Evolutionary conservation across 2,329 filamentous ascomycete genomes (phyloP).

Genomic region (Fusarium nodosum): DNA sequence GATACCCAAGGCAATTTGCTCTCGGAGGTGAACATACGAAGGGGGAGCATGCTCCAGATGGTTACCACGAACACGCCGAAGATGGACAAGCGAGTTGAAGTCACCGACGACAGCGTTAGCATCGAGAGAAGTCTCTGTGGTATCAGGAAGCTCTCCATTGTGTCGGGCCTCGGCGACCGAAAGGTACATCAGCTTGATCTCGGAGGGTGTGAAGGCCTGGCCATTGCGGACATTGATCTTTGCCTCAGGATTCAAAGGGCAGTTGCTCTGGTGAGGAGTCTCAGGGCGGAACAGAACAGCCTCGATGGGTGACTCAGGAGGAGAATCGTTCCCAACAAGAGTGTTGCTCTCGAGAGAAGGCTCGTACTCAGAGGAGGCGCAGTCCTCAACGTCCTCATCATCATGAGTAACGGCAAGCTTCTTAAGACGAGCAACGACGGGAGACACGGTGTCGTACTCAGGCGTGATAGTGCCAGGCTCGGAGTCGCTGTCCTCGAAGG

Average conservation of each 20-base stretch:
- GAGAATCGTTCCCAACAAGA: background rate
- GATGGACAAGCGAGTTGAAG: slow-evolving; percentile 49
- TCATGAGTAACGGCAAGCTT: slow-evolving; percentile 14
- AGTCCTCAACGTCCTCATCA: slow-evolving; percentile 1
- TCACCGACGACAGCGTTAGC: slow-evolving; percentile 51
- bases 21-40: slow-evolving; percentile 46
- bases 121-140: slow-evolving; percentile 48
- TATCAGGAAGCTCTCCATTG: slow-evolving; percentile 53
- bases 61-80: slow-evolving; percentile 49
- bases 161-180: slow-evolving; percentile 52
- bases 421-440: slow-evolving; percentile 23
- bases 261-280: background rate
- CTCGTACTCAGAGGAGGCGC: background rate
- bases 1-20: slow-evolving; percentile 55
- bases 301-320: slow-evolving; percentile 31
- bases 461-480: slow-evolving; percentile 8
- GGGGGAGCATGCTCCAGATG: slow-evolving; percentile 24
- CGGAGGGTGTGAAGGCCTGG: slow-evolving; percentile 25
- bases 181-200: slow-evolving; percentile 52
- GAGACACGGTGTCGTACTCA: slow-evolving; percentile 16
- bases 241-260: background rate
- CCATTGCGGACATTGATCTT: slow-evolving; percentile 2
- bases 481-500: slow-evolving; percentile 13
- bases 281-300: slow-evolving; percentile 17
- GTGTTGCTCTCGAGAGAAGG: background rate